These are phyloP conservation scores for Aspergillus amoenus DNA, from an alignment of 2,329 filamentous ascomycete genomes.

Conservation along the genomic window DNA sequence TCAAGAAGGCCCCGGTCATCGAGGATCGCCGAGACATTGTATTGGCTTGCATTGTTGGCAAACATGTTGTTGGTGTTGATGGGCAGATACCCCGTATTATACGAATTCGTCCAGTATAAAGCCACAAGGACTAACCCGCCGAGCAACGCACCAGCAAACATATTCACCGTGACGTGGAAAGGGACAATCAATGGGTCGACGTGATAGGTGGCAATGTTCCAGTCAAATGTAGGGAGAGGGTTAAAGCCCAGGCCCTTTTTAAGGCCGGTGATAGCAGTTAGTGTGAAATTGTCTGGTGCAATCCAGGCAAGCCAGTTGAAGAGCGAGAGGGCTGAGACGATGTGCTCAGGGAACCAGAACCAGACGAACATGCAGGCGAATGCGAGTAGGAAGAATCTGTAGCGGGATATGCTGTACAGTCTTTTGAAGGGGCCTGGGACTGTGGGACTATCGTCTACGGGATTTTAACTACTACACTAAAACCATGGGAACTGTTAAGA, in stretches of 20 bases:
- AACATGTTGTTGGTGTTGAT: slow-evolving; percentile 10
- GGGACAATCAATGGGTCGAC: slow-evolving; percentile 7
- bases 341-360: slow-evolving; percentile 9
- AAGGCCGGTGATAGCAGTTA: slow-evolving; percentile 2
- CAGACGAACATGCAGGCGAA: slow-evolving; percentile 9
- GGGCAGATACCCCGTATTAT: slow-evolving; percentile 7
- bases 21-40: slow-evolving; percentile 5
- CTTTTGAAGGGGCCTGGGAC: background rate
- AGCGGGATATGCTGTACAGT: background rate
- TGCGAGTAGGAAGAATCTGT: slow-evolving; percentile 8
- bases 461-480: background rate
- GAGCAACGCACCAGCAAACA: background rate
- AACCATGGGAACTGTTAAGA: too few relatives aligned
- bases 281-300: slow-evolving; percentile 3
- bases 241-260: slow-evolving; percentile 8
- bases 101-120: slow-evolving; percentile 8
- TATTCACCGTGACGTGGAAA: slow-evolving; percentile 7
- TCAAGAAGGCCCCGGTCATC: slow-evolving; percentile 4
- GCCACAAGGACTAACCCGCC: background rate
- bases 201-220: slow-evolving; percentile 3
- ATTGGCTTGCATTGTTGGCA: slow-evolving; percentile 1
- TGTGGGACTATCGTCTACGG: background rate
- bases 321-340: slow-evolving; percentile 7
- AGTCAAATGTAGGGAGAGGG: slow-evolving; percentile 10
- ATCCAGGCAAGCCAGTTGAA: slow-evolving; percentile 15